Percentiles rank a stretch among this genome's conserved stretches.
Evolutionary conservation across 1,284 basidiomycete genomes (phyloP).

Genomic region (Neonothopanus nambi): DNA sequence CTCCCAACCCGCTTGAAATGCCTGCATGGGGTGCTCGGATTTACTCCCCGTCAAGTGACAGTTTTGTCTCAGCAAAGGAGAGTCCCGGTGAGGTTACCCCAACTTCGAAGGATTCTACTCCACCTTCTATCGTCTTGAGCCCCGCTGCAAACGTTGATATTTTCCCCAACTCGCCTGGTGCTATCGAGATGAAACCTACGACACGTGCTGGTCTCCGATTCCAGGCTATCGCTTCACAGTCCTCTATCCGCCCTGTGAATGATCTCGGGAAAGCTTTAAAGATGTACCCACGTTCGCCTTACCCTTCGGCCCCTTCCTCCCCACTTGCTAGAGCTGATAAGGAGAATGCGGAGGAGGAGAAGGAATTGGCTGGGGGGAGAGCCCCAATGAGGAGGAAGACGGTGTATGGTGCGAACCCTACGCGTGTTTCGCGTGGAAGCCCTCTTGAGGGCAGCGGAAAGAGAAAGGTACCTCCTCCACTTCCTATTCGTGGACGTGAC

Average conservation of each 20-base stretch:
- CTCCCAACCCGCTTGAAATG: slow-evolving; percentile 49
- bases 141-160: slow-evolving; percentile 1
- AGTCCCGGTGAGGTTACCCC: slow-evolving; percentile 1
- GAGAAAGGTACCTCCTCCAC: slow-evolving; percentile 23
- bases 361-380: slow-evolving; percentile 22
- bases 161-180: not conserved
- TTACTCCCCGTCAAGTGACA: slow-evolving; percentile 35
- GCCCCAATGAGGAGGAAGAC: slow-evolving; percentile 7
- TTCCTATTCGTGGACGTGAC: slow-evolving; percentile 21
- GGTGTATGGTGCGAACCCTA: not conserved
- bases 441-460: slow-evolving; percentile 19
- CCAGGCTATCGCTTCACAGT: slow-evolving; percentile 26
- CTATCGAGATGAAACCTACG: slow-evolving; percentile 15
- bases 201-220: slow-evolving; percentile 29
- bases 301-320: slow-evolving; percentile 37
- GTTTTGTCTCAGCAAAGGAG: slow-evolving; percentile 24
- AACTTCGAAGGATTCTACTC: slow-evolving; percentile 9
- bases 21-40: slow-evolving; percentile 47
- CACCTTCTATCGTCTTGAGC: not conserved
- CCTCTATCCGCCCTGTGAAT: slow-evolving; percentile 20
- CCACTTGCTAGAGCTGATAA: slow-evolving; percentile 14
- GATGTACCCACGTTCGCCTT: slow-evolving; percentile 43
- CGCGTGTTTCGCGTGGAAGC: slow-evolving; percentile 6
- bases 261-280: slow-evolving; percentile 33
- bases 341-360: slow-evolving; percentile 14